phyloP scores from a whole-genome alignment of 2,329 filamentous ascomycete genomes.

The Exserohilum rostratum region DNA sequence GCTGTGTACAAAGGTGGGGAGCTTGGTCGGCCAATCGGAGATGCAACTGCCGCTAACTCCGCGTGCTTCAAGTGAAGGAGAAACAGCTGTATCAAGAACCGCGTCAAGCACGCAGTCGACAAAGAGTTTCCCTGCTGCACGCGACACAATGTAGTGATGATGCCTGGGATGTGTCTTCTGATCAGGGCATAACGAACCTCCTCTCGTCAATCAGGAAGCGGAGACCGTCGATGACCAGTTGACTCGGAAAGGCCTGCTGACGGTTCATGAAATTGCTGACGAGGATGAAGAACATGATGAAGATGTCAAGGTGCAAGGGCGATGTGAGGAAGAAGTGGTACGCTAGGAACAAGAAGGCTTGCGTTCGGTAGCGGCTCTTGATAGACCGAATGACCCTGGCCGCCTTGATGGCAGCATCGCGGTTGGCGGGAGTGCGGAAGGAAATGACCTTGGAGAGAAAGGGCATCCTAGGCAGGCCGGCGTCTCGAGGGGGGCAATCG shows the following conservation, averaged over 20 bases:
- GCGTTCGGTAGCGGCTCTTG: conserved; percentile 36
- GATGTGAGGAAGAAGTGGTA: conserved; percentile 44
- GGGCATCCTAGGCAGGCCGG: conserved; percentile 18
- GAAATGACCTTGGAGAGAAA: conserved; percentile 20
- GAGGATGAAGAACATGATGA: conserved; percentile 44
- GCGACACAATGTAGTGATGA: neutral
- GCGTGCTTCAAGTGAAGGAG: conserved; percentile 11
- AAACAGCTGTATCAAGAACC: neutral
- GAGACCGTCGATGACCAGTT: conserved; percentile 33
- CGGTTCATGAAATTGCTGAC: conserved; percentile 47
- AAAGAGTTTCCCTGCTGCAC: neutral
- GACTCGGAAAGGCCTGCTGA: conserved; percentile 35
- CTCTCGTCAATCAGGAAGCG: conserved; percentile 37
- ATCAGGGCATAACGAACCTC: conserved; percentile 32
- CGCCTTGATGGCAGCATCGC: conserved; percentile 28
- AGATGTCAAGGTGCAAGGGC: conserved; percentile 39
- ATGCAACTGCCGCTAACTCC: conserved; percentile 25
- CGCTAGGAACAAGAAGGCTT: conserved; percentile 42
- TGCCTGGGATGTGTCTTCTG: too few species aligned
- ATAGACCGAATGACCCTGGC: conserved; percentile 37
- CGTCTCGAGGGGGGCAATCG: neutral
- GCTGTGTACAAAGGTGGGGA: conserved; percentile 32
- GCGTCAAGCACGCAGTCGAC: neutral
- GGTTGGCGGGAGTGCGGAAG: conserved; percentile 20
- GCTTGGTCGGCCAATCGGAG: conserved; percentile 38